Base-by-base conservation (phyloP, 1,284 basidiomycete genomes). In the Ustilago esculenta region DNA sequence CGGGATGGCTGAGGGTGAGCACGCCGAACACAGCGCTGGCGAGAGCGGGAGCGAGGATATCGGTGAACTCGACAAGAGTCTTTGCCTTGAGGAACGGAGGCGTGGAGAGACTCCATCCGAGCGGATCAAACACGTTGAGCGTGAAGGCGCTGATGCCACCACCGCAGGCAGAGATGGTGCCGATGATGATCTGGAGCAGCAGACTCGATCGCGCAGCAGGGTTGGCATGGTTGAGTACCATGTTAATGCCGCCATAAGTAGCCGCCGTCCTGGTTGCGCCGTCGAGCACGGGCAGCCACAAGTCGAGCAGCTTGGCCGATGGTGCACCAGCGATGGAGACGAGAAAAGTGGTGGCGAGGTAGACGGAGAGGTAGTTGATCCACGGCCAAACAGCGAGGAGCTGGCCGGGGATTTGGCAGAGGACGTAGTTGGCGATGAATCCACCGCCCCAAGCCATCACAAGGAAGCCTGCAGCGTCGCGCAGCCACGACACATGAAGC, bases 381-480 rank as follows among this genome's bases (percentile, higher is more conserved):
- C 72, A 68, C 4, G 76, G 69, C 56, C 52, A 58, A 5, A 68
- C 35, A 25, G 51, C 41, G n/a, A 78, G 58, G 9, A 78, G 56
- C 33, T 72, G 73, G 7, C 45, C 49, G 1, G 76, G 76, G 37
- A 71, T 64, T n/a, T 61, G 61, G n/a, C 52, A 48, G 30, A 72
- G 53, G 11, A 76, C 18, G 48, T 67, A 67, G 49, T 72, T 66
- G 33, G 68, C 27, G 44, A 78, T 56, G 39, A 78, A 65, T 8
- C 66, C 58, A 11, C 76, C 76, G 12, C 76, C 76, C 76, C 76
- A 78, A 3, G 68, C 63, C 76, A 78, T 78, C 30, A 78, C 67
- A 36, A 76, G 61, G 51, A 75, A 78, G 10, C 76, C 76, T 4
- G 55, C 74, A 2, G 58, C 37, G 47, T 78, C 66, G 36, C 55